These are phyloP conservation scores for Durio zibethinus DNA, from an alignment of 345 rosid genomes.

Conservation along the genomic window DNA sequence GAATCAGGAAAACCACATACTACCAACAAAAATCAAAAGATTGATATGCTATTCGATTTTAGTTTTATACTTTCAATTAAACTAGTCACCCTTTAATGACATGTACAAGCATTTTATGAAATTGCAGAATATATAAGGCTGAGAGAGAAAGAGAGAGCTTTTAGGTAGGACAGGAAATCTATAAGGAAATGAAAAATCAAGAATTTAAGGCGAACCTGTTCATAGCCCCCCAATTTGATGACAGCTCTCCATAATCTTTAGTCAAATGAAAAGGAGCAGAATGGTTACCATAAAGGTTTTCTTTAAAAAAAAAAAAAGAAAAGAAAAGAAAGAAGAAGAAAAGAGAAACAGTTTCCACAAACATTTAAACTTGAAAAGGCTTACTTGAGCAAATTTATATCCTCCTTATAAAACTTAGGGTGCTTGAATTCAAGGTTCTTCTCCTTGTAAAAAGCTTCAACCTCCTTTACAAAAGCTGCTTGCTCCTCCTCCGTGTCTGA, in stretches of 20 bases:
- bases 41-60: neutral
- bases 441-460: conserved; percentile 50
- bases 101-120: neutral
- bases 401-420: conserved; percentile 69
- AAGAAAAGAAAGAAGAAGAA: neutral
- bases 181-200: neutral
- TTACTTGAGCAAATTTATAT: conserved; percentile 58
- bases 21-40: neutral
- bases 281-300: neutral
- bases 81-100: neutral
- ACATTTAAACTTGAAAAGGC: neutral
- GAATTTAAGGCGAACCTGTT: conserved; percentile 41
- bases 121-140: neutral
- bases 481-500: conserved; percentile 47
- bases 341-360: neutral
- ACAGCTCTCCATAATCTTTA: conserved; percentile 65
- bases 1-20: neutral
- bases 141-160: neutral
- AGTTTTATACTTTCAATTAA: neutral
- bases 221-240: conserved; percentile 65
- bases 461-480: conserved; percentile 51
- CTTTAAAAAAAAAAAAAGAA: neutral
- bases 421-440: conserved; percentile 51
- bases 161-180: neutral
- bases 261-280: neutral